Evolutionary conservation across 257 asterid species (phyloP), one percentile per base, ranked within the genome.

Genomic region (Verbena officinalis): DNA sequence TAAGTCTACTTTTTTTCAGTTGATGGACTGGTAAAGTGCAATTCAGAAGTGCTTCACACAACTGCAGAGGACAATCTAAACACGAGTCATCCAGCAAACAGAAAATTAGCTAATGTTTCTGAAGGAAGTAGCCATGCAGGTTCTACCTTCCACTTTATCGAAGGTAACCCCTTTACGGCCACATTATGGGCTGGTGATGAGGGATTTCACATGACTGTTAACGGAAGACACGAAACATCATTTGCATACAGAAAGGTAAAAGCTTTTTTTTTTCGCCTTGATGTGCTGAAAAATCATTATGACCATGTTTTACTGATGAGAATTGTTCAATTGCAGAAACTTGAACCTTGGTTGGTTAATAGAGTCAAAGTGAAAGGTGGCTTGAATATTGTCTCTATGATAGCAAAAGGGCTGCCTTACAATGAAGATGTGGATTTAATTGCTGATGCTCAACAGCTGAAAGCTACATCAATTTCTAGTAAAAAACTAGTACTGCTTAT

Each of bases 161-260:
- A 90, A 68, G 95, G 96, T 43, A 83, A 59, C 75, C 97, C 95
- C 14, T 93, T 93, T 70, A 84, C 96, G 54, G 95, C 97, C 75
- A 86, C 99, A 49, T 30, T 93, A 56, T 90, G 99, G 99, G 90
- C 86, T 23, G 99, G 99, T 31, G 31, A 70, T 1, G 95, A 87
- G 81, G 99, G 97, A 64, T 93, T 93, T 62, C 97, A 93, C 76
- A 79, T 87, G 90, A 78, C 99, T 6, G 96, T 94, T 31, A 94
- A 94, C 56, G 99, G 99, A 80, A 86, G 96, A 78, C 97, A 90
- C 12, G 99, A 90, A 69, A 88, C 97, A 12, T 90, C 97, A 46
- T 94, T 88, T 73, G 66, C 77, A 49, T 90, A 88, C 64, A 76
- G 93, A 83, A 82, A 88, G 85, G 99, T 88, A 45, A 69, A 73